Conservation (phyloP, 208 protist genomes). For the Acanthamoeba royreba region DNA sequence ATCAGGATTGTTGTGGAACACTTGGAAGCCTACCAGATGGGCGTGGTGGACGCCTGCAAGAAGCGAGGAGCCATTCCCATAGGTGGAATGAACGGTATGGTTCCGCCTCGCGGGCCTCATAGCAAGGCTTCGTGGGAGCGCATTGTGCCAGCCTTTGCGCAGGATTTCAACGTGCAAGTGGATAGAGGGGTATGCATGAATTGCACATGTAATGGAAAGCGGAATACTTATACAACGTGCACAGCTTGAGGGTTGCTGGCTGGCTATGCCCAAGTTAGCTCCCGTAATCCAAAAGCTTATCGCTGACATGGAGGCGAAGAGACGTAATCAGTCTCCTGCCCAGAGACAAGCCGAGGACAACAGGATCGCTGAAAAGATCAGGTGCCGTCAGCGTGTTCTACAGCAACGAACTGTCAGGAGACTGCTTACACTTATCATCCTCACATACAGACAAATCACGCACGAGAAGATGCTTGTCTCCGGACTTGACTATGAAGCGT, state of each 20-base stretch:
- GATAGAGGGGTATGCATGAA: not conserved
- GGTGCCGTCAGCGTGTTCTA: not conserved
- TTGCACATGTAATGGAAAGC: too few species aligned
- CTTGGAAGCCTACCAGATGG: conserved; percentile 36
- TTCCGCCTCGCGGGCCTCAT: not conserved
- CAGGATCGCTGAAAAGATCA: not conserved
- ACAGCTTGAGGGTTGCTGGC: conserved; percentile 36
- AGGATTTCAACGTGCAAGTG: conserved; percentile 28
- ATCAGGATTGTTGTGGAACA: conserved; percentile 25
- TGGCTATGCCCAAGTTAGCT: not conserved
- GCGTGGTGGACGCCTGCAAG: conserved; percentile 26
- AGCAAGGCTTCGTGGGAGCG: not conserved
- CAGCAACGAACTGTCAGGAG: too few species aligned
- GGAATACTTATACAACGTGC: too few species aligned
- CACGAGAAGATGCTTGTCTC: conserved; percentile 44
- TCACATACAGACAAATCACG: not conserved
- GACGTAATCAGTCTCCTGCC: not conserved
- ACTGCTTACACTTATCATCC: not conserved
- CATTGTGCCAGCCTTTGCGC: not conserved
- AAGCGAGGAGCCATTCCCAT: conserved; percentile 13
- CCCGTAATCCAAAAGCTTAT: conserved; percentile 35
- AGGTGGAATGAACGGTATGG: conserved; percentile 30
- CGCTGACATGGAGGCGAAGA: not conserved
- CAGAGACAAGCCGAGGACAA: not conserved
- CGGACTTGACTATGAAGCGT: not conserved